Evolutionary conservation across 148 eudicot species (phyloP), one percentile per base, ranked within the genome.

Genomic region (Rhododendron simsii): DNA sequence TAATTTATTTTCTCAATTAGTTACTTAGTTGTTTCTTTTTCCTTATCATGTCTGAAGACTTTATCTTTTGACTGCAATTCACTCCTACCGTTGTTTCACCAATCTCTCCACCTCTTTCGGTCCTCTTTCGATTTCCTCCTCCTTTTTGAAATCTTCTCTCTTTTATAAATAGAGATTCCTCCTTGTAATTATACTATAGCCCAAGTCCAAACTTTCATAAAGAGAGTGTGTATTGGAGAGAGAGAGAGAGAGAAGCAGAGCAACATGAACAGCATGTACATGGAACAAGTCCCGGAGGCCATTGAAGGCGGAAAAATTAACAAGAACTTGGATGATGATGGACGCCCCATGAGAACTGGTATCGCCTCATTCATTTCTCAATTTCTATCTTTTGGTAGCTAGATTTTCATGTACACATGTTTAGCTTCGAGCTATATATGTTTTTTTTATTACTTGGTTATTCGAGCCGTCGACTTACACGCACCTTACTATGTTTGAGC

Each of bases 311-410:
- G 89, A 28, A 85, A 53, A 2, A 6, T 23, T 57, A 59, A 44
- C 50, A 88, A 90, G 91, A 87, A 90, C 61, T 77, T 90, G 14
- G 96, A 94, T 82, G 96, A 94, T 16, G 96, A 94, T 78, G 96
- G 96, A 37, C 95, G 93, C 18, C 55, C 55, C 18, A 89, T 87
- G 85, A 48, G 96, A 91, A 94, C 93, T 1, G 96, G 95, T 93
- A 86, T 47, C 2, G 9, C 61, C 20, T 63, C 61, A 9, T n/a
- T 7, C 15, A 45, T 18, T 45, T 21, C n/a, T 11, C 15, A 45
- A 45, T 18, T 45, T 21, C n/a, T 11, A n/a, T 37, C 4, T 21
- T 7, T 20, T 21, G 12, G 7, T 18, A n/a, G 3, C 8, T 6
- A 41, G 50, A 48, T 44, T 75, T 75, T 48, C 20, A 15, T 15